phyloP scores from a whole-genome alignment of 257 asterid species.

The Solanum microdontum region DNA sequence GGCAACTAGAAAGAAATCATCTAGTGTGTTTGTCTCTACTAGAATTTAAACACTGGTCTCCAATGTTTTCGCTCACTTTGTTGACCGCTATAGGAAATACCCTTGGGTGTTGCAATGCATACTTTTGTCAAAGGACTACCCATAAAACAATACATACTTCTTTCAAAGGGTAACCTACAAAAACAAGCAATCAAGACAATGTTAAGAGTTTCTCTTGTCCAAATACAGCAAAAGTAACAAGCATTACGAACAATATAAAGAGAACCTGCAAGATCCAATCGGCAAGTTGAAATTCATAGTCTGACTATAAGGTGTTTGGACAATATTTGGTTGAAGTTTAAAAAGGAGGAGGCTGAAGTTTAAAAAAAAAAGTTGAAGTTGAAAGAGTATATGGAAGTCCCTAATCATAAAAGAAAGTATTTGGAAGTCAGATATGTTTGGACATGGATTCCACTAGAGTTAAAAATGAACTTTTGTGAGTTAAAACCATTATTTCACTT shows the following conservation, averaged over 20 bases:
- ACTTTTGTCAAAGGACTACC: neutral
- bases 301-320: neutral
- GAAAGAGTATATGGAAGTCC: neutral
- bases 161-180: neutral
- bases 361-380: neutral
- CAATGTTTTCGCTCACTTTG: neutral
- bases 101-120: neutral
- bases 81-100: neutral
- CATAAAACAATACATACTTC: neutral
- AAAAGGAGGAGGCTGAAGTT: neutral
- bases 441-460: neutral
- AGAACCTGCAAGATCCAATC: neutral
- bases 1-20: neutral
- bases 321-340: neutral
- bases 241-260: neutral
- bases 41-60: neutral
- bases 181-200: neutral
- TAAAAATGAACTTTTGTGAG: neutral
- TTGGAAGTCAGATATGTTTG: neutral
- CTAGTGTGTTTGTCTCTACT: neutral
- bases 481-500: neutral
- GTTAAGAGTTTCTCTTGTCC: neutral
- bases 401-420: neutral
- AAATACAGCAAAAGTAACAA: neutral
- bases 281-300: neutral